phyloP scores from a whole-genome alignment of 192 early-diverging fungal species.

The Coemansia sp. region DNA sequence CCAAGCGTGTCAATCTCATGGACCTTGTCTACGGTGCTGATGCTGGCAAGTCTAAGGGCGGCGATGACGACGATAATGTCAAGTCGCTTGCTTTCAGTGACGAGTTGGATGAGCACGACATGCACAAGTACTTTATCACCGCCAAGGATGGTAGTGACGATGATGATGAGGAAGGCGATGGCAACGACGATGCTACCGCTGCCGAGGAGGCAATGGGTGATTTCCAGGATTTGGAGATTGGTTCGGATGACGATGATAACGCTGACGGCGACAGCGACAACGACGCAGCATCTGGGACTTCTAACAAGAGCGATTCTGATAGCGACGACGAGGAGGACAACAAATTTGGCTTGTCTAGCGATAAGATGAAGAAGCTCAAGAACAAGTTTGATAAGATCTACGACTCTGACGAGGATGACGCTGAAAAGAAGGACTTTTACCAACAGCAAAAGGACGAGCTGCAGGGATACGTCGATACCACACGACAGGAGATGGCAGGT shows the following conservation, averaged over 20 bases:
- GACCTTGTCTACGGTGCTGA: conserved; percentile 80
- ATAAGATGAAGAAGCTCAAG: conserved; percentile 85
- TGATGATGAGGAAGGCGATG: conserved; percentile 19
- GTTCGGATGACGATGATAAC: conserved; percentile 59
- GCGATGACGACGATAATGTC: conserved; percentile 46
- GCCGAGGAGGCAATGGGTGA: conserved; percentile 57
- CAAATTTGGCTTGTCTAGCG: conserved; percentile 62
- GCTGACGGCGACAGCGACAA: conserved; percentile 42
- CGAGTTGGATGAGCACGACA: conserved; percentile 25
- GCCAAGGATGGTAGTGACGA: conserved; percentile 32
- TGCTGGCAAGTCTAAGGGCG: conserved; percentile 33
- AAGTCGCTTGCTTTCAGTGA: conserved; percentile 32
- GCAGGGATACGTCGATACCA: conserved; percentile 76
- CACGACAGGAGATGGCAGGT: conserved; percentile 83
- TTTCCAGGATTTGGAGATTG: conserved; percentile 64
- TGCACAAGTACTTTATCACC: conserved; percentile 40
- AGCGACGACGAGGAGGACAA: conserved; percentile 52
- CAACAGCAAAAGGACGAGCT: conserved; percentile 87
- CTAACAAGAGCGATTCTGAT: conserved; percentile 24
- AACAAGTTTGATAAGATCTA: conserved; percentile 93
- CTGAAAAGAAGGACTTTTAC: conserved; percentile 73
- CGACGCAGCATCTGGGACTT: conserved; percentile 70
- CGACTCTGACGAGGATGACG: conserved; percentile 69
- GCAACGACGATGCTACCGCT: conserved; percentile 54
- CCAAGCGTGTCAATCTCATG: conserved; percentile 78